Evolutionary conservation across 352 stramenopile genomes (phyloP).

Genomic region (Pythium scleroteichum): DNA sequence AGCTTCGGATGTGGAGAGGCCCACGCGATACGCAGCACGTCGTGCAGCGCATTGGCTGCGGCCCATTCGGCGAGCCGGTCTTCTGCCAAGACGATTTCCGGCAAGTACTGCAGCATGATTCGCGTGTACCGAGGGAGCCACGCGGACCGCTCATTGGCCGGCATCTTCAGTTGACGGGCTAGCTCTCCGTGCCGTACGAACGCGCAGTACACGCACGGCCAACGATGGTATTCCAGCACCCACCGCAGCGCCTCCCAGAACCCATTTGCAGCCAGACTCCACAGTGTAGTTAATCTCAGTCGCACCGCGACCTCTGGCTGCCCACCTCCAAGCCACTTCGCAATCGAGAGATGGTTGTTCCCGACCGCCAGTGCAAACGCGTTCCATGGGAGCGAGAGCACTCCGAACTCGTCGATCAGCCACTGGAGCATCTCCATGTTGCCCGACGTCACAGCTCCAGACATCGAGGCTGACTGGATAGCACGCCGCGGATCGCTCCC

Average conservation of each 20-base stretch:
- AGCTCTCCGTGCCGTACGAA: neutral
- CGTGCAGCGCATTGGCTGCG: conserved; percentile 4
- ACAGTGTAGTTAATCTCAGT: neutral
- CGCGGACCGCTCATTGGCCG: no score
- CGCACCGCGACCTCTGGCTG: neutral
- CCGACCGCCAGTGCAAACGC: no score
- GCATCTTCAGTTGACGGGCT: neutral
- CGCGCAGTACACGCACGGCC: neutral
- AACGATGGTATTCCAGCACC: neutral
- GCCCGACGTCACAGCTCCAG: neutral
- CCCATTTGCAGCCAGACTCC: neutral
- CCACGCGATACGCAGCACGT: conserved; percentile 2
- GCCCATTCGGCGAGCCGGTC: neutral
- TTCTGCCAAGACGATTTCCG: neutral
- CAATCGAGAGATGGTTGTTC: no score
- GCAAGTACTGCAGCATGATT: neutral
- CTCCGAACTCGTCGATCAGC: neutral
- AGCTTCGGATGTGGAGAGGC: neutral
- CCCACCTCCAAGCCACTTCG: neutral
- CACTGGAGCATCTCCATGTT: conserved; percentile 9
- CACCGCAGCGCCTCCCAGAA: conserved; percentile 9
- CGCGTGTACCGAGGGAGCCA: conserved; percentile 5
- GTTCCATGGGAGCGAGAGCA: no score
- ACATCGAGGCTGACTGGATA: neutral
- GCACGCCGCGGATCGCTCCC: conserved; percentile 1